Percentiles rank a stretch among this genome's conserved stretches.
phyloP scores from a whole-genome alignment of 1,139 yeast genomes.

The Debaryomyces nepalensis region DNA sequence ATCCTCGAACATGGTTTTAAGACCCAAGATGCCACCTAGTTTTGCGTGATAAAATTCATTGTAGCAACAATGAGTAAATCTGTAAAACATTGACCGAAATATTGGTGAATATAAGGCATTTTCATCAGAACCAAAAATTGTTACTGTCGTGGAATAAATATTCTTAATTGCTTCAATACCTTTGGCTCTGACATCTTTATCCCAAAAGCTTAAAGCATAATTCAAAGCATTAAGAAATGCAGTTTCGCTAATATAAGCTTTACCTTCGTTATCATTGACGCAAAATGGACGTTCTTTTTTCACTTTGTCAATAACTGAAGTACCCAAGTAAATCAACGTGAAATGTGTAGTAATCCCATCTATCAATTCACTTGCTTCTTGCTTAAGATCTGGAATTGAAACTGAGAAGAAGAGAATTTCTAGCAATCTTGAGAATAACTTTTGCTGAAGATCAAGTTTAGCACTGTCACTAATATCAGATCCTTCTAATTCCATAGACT shows the following conservation, averaged over 20 bases:
- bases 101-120: constrained; percentile 74
- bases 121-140: constrained; percentile 69
- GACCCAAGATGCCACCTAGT: constrained; percentile 87
- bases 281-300: constrained; percentile 74
- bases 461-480: constrained; percentile 53
- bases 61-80: constrained; percentile 88
- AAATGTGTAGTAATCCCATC: constrained; percentile 78
- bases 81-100: constrained; percentile 75
- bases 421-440: constrained; percentile 60
- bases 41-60: constrained; percentile 86
- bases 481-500: constrained; percentile 39
- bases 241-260: constrained; percentile 68
- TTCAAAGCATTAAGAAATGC: constrained; percentile 75
- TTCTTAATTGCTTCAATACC: constrained; percentile 71
- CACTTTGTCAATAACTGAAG: constrained; percentile 71
- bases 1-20: constrained; percentile 72
- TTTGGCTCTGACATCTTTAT: constrained; percentile 66
- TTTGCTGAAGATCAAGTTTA: constrained; percentile 62
- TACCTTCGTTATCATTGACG: constrained; percentile 80
- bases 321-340: constrained; percentile 74
- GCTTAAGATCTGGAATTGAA: constrained; percentile 73
- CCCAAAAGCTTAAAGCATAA: constrained; percentile 80
- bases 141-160: constrained; percentile 64
- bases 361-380: constrained; percentile 66
- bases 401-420: constrained; percentile 77